Conservation (phyloP, 805 yeast genomes). For the Torulaspora maleeae region DNA sequence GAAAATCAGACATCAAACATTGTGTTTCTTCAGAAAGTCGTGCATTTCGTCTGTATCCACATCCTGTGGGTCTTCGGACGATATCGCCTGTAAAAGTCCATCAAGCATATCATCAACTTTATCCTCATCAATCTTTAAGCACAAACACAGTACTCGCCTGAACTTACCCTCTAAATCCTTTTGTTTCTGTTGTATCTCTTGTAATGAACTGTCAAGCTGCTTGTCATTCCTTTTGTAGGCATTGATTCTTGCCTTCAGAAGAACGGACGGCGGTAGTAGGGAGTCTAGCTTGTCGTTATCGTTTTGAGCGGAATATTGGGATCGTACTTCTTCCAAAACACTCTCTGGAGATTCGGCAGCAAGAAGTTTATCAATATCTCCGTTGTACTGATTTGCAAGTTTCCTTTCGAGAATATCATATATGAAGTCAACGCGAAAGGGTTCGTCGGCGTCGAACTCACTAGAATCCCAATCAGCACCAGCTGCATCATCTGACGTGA, state of each 20-base stretch:
- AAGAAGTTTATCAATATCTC: constrained; percentile 29
- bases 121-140: constrained; percentile 80
- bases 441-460: constrained; percentile 82
- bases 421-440: constrained; percentile 66
- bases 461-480: constrained; percentile 41
- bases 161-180: constrained; percentile 66
- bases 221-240: constrained; percentile 74
- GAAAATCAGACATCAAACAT: constrained; percentile 21
- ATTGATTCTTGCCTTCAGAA: constrained; percentile 69
- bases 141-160: constrained; percentile 79
- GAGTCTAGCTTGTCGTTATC: constrained; percentile 17
- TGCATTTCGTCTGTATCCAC: constrained; percentile 48
- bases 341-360: constrained; percentile 21
- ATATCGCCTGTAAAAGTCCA: constrained; percentile 85
- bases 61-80: constrained; percentile 67
- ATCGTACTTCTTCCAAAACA: constrained; percentile 24
- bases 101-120: constrained; percentile 78
- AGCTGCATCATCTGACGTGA: constrained; percentile 27
- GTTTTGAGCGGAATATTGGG: constrained; percentile 11
- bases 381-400: constrained; percentile 33
- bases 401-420: constrained; percentile 49
- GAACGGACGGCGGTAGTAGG: constrained; percentile 36
- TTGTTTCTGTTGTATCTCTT: constrained; percentile 49
- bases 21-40: constrained; percentile 51
- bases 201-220: constrained; percentile 49